Evolutionary conservation across 2,329 filamentous ascomycete species (phyloP), one percentile per base, ranked within the genome.

Genomic region (Ambrosiella xylebori): DNA sequence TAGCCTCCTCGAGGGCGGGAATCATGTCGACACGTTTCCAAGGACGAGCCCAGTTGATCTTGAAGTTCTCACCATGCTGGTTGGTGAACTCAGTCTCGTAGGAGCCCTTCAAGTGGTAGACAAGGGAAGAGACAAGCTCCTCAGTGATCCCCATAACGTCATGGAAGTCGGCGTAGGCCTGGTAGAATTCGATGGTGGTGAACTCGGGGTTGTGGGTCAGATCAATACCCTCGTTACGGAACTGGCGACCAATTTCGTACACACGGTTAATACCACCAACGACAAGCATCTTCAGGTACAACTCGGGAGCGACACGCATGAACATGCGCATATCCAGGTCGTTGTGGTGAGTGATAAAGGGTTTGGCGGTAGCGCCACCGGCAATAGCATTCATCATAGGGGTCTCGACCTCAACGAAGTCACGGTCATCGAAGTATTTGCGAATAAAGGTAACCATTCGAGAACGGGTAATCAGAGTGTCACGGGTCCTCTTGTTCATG

Each of bases 1-100:
- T 87, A 11, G 85, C 85, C 72, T 91, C 82, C 74, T 97, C 93
- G 0, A 98, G 80, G 40, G 85, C 86, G 66, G 54, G 70, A 59
- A 98, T 96, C 91, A 98, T 98, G 70, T 96, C 87, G 54, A 97
- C 82, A 62, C 88, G 80, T 70, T 84, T 82, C 93, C 94, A 98
- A 50, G 93, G 94, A 61, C 81, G 84, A 70, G 90, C 85, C 94
- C 93, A 98, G 80, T 98, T 95, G 65, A 98, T 86, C 61, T 89
- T 80, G 72, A 91, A 90, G 60, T 79, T 79, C 71, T 96, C 88
- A 59, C 91, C 93, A 62, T 80, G 77, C 72, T 93, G 86, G 19
- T 86, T 95, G 69, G 86, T 84, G 76, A 89, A 97, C 61, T 79
- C 84, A 59, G 91, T 96, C 70, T 82, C 78, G 71, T 93, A 91